phyloP scores from a whole-genome alignment of 2,329 filamentous ascomycete genomes.

The Penicillium hordei region DNA sequence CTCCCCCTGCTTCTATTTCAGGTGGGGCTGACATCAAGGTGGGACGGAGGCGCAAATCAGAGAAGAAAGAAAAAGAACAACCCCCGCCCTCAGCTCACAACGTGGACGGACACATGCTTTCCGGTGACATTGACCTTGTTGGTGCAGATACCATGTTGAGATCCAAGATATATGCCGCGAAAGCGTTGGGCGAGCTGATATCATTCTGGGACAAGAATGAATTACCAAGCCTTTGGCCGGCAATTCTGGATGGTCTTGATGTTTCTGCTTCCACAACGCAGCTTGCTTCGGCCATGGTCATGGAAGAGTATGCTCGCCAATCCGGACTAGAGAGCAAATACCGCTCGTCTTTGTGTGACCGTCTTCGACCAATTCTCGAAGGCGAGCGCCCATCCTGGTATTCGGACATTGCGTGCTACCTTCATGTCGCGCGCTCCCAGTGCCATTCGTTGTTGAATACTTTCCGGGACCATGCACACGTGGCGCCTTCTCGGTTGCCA shows the following conservation, averaged over 20 bases:
- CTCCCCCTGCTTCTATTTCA: constrained; percentile 46
- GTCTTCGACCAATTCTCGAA: constrained; percentile 75
- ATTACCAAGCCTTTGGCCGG: constrained; percentile 53
- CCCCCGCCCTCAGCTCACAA: constrained; percentile 74
- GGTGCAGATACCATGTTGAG: constrained; percentile 84
- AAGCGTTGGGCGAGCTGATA: constrained; percentile 82
- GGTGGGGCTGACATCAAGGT: constrained; percentile 59
- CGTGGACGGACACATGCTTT: constrained; percentile 96
- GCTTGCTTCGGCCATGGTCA: constrained; percentile 74
- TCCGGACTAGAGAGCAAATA: constrained; percentile 36
- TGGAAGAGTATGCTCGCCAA: constrained; percentile 81
- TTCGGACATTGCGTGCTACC: constrained; percentile 82
- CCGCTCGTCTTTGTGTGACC: constrained; percentile 47
- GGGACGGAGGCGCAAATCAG: constrained; percentile 78
- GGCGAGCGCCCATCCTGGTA: constrained; percentile 79
- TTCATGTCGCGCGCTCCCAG: constrained; percentile 86
- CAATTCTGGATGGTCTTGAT: constrained; percentile 68
- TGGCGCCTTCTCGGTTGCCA: constrained; percentile 72
- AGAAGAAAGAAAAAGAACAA: constrained; percentile 78
- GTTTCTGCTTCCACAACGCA: constrained; percentile 83
- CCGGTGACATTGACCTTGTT: constrained; percentile 92
- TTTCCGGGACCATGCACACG: constrained; percentile 87
- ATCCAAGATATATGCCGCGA: constrained; percentile 82
- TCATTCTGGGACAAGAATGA: constrained; percentile 65
- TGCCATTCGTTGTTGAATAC: constrained; percentile 86